A percentile compares a stretch with the other conserved stretches of the same genome.
Conservation (phyloP, 1,284 basidiomycete species). For the Coniophora puteana region DNA sequence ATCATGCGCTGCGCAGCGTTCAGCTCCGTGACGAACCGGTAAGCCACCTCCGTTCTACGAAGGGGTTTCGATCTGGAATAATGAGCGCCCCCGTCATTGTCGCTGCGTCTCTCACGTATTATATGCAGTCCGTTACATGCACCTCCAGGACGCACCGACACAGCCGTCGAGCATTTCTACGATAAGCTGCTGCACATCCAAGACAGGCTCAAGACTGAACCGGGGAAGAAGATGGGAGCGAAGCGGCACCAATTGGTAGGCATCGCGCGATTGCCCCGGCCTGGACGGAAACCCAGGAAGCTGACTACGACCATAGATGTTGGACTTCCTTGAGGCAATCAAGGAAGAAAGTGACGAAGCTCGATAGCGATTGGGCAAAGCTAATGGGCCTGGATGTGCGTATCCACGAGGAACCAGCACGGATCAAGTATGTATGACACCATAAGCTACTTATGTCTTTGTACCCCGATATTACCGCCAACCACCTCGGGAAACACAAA, state of each 20-base stretch:
- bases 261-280: slow-evolving; percentile 15
- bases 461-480: no score
- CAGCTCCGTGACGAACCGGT: slow-evolving; percentile 65
- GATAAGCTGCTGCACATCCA: slow-evolving; percentile 81
- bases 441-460: no score
- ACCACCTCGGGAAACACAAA: no score
- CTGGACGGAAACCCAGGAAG: no score
- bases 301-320: slow-evolving; percentile 35
- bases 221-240: slow-evolving; percentile 66
- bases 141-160: slow-evolving; percentile 47
- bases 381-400: no score
- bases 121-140: slow-evolving; percentile 61
- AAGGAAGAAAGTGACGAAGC: slow-evolving; percentile 41
- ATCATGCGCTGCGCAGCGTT: slow-evolving; percentile 87
- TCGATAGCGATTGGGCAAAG: no score
- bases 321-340: slow-evolving; percentile 49
- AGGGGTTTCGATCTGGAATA: no score
- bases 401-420: no score
- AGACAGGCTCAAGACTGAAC: slow-evolving; percentile 73
- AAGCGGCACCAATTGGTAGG: slow-evolving; percentile 71
- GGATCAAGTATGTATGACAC: no score
- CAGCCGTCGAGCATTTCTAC: slow-evolving; percentile 82
- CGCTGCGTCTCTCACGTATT: slow-evolving; percentile 4
- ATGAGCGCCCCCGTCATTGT: not conserved
- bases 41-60: slow-evolving; percentile 17